Evolutionary conservation across 169 alveolate species (phyloP), one percentile per base, ranked within the genome.

Genomic region (Neospora caninum): DNA sequence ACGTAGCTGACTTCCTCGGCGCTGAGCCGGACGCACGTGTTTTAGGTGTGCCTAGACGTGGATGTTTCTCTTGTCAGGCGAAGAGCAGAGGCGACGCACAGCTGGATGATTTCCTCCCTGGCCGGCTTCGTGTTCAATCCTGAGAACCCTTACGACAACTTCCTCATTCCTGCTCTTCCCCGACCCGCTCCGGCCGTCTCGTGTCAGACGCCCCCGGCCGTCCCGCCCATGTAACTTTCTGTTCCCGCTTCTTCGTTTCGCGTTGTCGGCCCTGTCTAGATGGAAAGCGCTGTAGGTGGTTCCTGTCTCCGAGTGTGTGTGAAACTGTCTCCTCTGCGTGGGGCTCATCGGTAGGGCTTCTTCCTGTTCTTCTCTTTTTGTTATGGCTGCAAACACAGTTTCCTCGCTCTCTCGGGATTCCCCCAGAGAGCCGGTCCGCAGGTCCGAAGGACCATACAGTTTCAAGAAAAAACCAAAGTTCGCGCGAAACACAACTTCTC

Each of bases 141-240:
- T 0, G 89, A 82, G n/a, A 82, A 43, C 39, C 69, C 41, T 4
- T 36, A 42, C n/a, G 89, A 43, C 34, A 82, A 82, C 67, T 82
- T 18, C 41, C 89, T 82, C 89, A 82, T 82, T 82, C 89, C 89
- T 1, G 89, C 64, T 13, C 41, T 82, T 9, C 89, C 89, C n/a
- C 89, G 89, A 0, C 64, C 89, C 4, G 64, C 89, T 29, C 89
- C 64, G 2, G 54, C 89, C 13, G 89, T 39, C 89, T 6, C 41
- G 18, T 16, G n/a, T 64, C 89, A 39, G 34, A 22, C 64, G 89
- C 0, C 58, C 58, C 13, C 58, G 58, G 58, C 58, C n/a, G 10
- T 20, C 27, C n/a, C 84, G 10, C 43, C 84, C 43, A 36, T 73
- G 39, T 73, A 9, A 13, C 42, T 73, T 69, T 69, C 31, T 27